Evolutionary conservation across 495 filamentous ascomycete species (phyloP).

Genomic region (Hyphodiscus hymeniophilus): DNA sequence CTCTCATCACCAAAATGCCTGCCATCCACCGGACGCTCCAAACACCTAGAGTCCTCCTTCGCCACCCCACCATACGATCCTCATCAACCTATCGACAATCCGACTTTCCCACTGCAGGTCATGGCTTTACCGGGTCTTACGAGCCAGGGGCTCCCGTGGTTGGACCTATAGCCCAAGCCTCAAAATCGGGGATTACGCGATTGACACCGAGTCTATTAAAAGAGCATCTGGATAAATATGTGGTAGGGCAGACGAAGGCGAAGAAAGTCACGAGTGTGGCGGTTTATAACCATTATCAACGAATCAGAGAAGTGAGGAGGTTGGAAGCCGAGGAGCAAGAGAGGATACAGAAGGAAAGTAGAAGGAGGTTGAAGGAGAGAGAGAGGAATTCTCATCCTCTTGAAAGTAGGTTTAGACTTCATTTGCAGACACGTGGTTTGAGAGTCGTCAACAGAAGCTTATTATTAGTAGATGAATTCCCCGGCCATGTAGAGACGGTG

Average conservation of each 20-base stretch:
- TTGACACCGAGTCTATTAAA: conserved; percentile 81
- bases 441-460: neutral
- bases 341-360: conserved; percentile 34
- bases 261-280: conserved; percentile 91
- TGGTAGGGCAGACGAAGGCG: conserved; percentile 92
- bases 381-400: conserved; percentile 17
- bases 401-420: conserved; percentile 15
- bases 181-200: conserved; percentile 55
- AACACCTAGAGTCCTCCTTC: neutral
- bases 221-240: conserved; percentile 87
- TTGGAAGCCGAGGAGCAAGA: conserved; percentile 58
- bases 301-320: conserved; percentile 67
- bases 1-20: conserved; percentile 12
- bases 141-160: conserved; percentile 53
- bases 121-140: conserved; percentile 68
- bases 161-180: conserved; percentile 48
- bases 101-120: conserved; percentile 41
- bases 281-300: conserved; percentile 96
- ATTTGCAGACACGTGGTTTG: neutral
- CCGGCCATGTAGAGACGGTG: conserved; percentile 60
- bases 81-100: conserved; percentile 44
- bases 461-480: conserved; percentile 61
- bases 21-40: conserved; percentile 17
- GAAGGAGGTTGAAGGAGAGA: conserved; percentile 29
- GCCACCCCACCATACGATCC: conserved; percentile 3